These are phyloP conservation scores for Gastroboletus turbinatus DNA, from an alignment of 1,284 basidiomycete species.

Conservation along the genomic window DNA sequence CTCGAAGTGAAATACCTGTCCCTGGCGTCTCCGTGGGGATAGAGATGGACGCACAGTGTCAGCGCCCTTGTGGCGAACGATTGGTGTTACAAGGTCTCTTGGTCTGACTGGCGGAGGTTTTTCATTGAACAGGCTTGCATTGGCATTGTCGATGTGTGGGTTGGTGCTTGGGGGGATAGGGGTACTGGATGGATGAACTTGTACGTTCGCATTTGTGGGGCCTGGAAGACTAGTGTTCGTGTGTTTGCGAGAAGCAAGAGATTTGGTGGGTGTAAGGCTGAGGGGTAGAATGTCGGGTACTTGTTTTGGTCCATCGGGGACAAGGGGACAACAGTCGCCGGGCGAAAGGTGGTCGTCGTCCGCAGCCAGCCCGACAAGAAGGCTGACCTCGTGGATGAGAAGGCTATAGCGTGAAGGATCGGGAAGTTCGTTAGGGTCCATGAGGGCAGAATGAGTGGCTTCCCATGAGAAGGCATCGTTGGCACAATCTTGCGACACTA, in stretches of 20 bases:
- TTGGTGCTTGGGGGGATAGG: not conserved
- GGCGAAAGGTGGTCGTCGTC: conserved; percentile 18
- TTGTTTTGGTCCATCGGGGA: conserved; percentile 1
- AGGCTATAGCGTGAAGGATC: conserved; percentile 25
- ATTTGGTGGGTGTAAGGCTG: conserved; percentile 23
- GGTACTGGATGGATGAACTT: not conserved
- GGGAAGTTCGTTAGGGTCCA: not conserved
- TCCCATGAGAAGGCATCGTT: conserved; percentile 18
- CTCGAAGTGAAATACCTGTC: conserved; percentile 27
- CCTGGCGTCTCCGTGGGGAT: conserved; percentile 26
- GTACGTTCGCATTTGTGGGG: not conserved
- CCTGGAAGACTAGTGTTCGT: not conserved
- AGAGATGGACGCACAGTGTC: conserved; percentile 5
- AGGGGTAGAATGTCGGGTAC: conserved; percentile 22
- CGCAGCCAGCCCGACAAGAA: conserved; percentile 30
- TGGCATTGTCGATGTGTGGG: not conserved
- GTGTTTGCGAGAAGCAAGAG: conserved; percentile 13
- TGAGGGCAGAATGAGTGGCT: conserved; percentile 2
- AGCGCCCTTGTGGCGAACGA: conserved; percentile 10
- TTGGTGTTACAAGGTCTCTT: conserved; percentile 1
- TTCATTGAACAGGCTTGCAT: not conserved
- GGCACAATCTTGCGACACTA: not conserved
- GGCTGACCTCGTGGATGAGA: conserved; percentile 35
- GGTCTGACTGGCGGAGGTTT: not conserved
- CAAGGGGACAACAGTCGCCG: not conserved